Percentiles rank a stretch among this genome's conserved stretches.
phyloP scores from a whole-genome alignment of 2,329 filamentous ascomycete genomes.

The Sphaceloma murrayae region DNA sequence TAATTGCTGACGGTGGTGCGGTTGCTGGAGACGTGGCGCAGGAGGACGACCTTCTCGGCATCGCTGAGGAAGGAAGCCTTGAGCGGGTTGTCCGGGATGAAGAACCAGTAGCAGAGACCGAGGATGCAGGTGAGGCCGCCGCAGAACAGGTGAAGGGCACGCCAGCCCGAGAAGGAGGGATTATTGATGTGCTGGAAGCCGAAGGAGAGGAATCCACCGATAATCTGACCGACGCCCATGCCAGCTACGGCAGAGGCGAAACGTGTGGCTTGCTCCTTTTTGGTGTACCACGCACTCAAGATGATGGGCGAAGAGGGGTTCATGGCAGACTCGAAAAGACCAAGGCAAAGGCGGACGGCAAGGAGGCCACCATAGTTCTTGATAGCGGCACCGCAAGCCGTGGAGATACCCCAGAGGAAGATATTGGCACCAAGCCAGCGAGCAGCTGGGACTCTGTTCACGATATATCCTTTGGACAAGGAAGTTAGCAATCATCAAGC shows the following conservation, averaged over 20 bases:
- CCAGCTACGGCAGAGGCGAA: conserved; percentile 57
- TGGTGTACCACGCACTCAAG: conserved; percentile 35
- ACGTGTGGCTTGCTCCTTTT: conserved; percentile 50
- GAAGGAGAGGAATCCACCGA: conserved; percentile 48
- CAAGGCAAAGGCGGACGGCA: conserved; percentile 39
- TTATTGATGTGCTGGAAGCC: conserved; percentile 41
- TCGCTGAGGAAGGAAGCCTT: conserved; percentile 57
- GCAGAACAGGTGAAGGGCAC: conserved; percentile 13
- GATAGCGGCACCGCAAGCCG: conserved; percentile 37
- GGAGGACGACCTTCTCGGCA: conserved; percentile 37
- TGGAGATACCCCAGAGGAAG: conserved; percentile 36
- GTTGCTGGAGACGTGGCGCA: conserved; percentile 33
- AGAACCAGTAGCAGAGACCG: conserved; percentile 1
- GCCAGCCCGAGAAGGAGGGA: conserved; percentile 15
- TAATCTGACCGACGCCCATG: conserved; percentile 48
- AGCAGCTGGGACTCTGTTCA: conserved; percentile 42
- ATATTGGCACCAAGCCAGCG: conserved; percentile 38
- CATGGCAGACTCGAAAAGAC: conserved; percentile 42
- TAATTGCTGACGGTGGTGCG: conserved; percentile 34
- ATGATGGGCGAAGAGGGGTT: conserved; percentile 44
- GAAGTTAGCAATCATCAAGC: too few species aligned
- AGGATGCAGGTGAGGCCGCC: conserved; percentile 14
- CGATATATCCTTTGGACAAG: conserved; percentile 55
- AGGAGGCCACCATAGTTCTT: conserved; percentile 40
- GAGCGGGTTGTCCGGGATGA: conserved; percentile 58